Evolutionary conservation across 2,329 filamentous ascomycete genomes (phyloP), one percentile per base, ranked within the genome.

Genomic region (Alternaria angustiovoidea): DNA sequence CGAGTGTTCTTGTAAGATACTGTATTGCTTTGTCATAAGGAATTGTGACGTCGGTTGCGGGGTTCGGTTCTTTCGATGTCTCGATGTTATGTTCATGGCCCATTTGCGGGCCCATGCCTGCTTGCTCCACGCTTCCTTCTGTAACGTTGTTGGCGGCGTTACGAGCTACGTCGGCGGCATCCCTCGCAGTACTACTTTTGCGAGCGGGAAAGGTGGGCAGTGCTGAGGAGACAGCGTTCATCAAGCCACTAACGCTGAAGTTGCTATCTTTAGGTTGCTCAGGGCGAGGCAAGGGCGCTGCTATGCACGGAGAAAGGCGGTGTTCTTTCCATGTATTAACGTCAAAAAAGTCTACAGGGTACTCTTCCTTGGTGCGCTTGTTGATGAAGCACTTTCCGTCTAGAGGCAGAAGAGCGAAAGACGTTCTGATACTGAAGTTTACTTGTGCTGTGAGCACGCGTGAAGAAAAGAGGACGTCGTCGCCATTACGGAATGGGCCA

Each of bases 391-490:
- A 96, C 72, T 88, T 89, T 0, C 93, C 93, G 68, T 95, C 90
- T 58, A 97, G 90, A 0, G 94, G 94, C 0, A 98, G 84, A 8
- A 97, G 88, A 11, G 89, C 88, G 72, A 92, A 97, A 42, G 89
- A 94, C 0, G 93, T 96, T 7, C 94, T 87, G 51, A 98, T 88
- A 0, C 91, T 93, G 72, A 98, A 97, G 79, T 96, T 96, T 68
- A 97, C 94, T 73, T 95, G 92, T 0, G 94, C 93, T 1, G 93
- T 97, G 16, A 98, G 84, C 0, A 97, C 90, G 66, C 92, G 92
- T 62, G 93, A 93, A 71, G 94, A 96, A 60, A 97, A 84, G 1
- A 97, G 84, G 0, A 97, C 93, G 18, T 94, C 91, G 73, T 98
- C 94, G n/a, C 94, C 94, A 69, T 96, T 94, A 36, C 94, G 89